phyloP scores from a whole-genome alignment of 805 yeast genomes.

The Candida glaebosa region DNA sequence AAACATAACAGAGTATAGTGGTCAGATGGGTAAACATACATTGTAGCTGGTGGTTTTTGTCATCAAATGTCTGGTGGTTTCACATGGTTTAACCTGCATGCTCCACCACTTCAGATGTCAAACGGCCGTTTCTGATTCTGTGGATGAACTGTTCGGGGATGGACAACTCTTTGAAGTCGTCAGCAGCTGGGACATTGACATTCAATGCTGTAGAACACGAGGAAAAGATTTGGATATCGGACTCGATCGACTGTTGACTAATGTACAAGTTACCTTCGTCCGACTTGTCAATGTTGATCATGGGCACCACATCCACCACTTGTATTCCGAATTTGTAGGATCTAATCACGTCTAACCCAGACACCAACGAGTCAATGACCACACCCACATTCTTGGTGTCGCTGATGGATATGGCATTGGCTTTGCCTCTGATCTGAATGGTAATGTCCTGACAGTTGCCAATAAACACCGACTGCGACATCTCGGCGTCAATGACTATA shows the following conservation, averaged over 20 bases:
- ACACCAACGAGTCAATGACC: slow-evolving; percentile 77
- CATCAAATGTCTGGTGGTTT: too few relatives aligned
- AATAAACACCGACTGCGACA: slow-evolving; percentile 85
- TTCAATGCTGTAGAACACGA: slow-evolving; percentile 84
- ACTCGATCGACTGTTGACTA: slow-evolving; percentile 63
- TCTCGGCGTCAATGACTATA: slow-evolving; percentile 70
- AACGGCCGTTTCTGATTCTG: slow-evolving; percentile 55
- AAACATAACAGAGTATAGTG: background rate
- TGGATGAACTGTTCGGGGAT: slow-evolving; percentile 92
- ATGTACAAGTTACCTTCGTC: slow-evolving; percentile 83
- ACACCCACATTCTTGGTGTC: slow-evolving; percentile 71
- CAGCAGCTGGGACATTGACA: slow-evolving; percentile 72
- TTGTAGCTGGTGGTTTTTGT: too few relatives aligned
- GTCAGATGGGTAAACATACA: slow-evolving; percentile 48
- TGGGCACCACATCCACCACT: slow-evolving; percentile 76
- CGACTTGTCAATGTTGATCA: slow-evolving; percentile 82
- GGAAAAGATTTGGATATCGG: slow-evolving; percentile 67
- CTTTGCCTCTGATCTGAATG: slow-evolving; percentile 84
- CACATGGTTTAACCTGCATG: slow-evolving; percentile 59
- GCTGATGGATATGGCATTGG: slow-evolving; percentile 79
- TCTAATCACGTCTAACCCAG: slow-evolving; percentile 86
- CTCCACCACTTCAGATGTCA: slow-evolving; percentile 72
- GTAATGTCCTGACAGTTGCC: slow-evolving; percentile 75
- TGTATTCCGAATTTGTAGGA: slow-evolving; percentile 80
- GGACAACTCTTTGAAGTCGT: slow-evolving; percentile 75